These are phyloP conservation scores for Xylariomycetidae sp. DNA, from an alignment of 2,329 filamentous ascomycete species.

Conservation along the genomic window DNA sequence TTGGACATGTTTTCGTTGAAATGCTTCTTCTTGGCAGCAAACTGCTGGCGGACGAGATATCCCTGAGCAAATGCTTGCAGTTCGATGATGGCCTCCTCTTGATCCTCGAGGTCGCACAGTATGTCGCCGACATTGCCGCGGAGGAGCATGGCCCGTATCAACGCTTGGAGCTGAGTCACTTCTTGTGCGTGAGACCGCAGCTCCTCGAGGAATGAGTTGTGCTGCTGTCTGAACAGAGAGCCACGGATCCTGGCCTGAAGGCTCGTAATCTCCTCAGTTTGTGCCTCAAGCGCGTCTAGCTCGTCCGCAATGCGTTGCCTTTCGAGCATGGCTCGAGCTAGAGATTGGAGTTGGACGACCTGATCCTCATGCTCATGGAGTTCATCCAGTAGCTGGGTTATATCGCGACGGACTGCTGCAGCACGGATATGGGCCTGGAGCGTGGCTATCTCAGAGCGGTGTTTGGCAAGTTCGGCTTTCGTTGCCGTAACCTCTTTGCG, in stretches of 20 bases:
- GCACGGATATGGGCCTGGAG: conserved; percentile 43
- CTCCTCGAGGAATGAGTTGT: conserved; percentile 59
- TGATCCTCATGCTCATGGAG: conserved; percentile 34
- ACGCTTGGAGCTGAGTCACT: conserved; percentile 65
- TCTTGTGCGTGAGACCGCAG: conserved; percentile 63
- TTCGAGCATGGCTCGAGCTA: conserved; percentile 55
- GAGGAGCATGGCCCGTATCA: conserved; percentile 72
- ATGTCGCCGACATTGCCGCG: conserved; percentile 68
- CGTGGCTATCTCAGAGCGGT: conserved; percentile 37
- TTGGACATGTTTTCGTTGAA: conserved; percentile 98
- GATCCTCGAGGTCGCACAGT: conserved; percentile 71
- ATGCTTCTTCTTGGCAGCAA: conserved; percentile 78
- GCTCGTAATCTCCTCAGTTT: conserved; percentile 49
- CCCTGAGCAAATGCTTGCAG: conserved; percentile 71
- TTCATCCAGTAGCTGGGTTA: conserved; percentile 41
- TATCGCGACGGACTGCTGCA: conserved; percentile 45
- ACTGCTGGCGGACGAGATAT: conserved; percentile 65
- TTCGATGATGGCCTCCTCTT: conserved; percentile 70
- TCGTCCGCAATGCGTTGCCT: conserved; percentile 44
- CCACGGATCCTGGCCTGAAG: conserved; percentile 66
- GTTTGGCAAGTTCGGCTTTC: conserved; percentile 42
- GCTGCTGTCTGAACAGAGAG: conserved; percentile 54
- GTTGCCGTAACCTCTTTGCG: conserved; percentile 38
- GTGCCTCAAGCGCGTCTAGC: conserved; percentile 48
- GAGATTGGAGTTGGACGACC: conserved; percentile 50